Evolutionary conservation across 192 early-diverging fungal genomes (phyloP), one percentile per base, ranked within the genome.

Genomic region (Cetraspora pellucida): DNA sequence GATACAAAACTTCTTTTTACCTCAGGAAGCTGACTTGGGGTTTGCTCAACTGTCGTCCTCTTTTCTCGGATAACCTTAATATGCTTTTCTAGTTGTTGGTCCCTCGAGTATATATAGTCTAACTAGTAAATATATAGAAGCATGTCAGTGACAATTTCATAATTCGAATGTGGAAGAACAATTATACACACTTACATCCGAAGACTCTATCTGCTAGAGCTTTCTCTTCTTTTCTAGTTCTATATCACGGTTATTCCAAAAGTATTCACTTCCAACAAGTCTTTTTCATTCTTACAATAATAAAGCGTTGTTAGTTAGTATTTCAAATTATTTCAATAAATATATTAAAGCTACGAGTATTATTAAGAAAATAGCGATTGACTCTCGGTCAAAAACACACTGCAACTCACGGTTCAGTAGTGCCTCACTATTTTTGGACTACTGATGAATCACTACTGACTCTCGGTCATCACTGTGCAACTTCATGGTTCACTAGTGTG

Each of bases 351-450:
- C 5, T 68, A 25, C 23, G 11, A 68, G 43, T 68, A 68, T 27
- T 68, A 11, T 7, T 68, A 7, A 68, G 23, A 61, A 60, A 58
- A 61, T 61, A 61, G 59, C 59, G 10, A 61, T 61, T 61, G 25
- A 61, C 44, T 47, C 23, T 44, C 43, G 44, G 66, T 68, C 43
- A 68, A 49, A 68, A 68, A 68, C 43, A 68, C 66, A n/a, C 17
- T 68, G 10, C 44, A 68, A 68, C 66, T 47, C 43, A 68, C 46
- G 43, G 66, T 61, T 68, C 43, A 68, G 66, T 68, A 68, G 66
- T 68, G 9, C 17, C 66, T 47, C 23, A 27, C 43, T 68, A 49
- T 68, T 49, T 68, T 63, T 27, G 19, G 23, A 68, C 66, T 68
- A 27, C 25, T 68, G 25, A 68, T 46, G 6, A 68, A 27, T 68